A percentile compares a stretch with the other conserved stretches of the same genome.
Evolutionary conservation across 345 rosid genomes (phyloP).

Genomic region (Bruguiera gymnorhiza): DNA sequence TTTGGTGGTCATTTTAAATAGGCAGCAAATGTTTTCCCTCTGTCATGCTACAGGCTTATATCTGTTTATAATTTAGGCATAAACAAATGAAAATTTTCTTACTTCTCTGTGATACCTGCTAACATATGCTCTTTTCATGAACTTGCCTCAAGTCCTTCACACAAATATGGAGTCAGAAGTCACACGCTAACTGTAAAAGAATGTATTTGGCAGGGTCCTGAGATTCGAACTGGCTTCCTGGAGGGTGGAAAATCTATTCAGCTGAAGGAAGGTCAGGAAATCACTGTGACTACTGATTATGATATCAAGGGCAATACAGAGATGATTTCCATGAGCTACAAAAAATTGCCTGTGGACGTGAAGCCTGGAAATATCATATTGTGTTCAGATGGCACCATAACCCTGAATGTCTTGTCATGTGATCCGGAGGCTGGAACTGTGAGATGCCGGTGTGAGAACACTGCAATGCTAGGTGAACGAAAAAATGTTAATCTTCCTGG

Average conservation of each 20-base stretch:
- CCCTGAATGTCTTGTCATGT: conserved; percentile 64
- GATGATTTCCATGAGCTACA: conserved; percentile 84
- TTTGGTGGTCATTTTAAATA: too few species aligned
- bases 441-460: conserved; percentile 79
- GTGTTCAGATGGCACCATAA: conserved; percentile 87
- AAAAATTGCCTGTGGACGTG: conserved; percentile 71
- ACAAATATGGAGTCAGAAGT: not conserved
- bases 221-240: conserved; percentile 34
- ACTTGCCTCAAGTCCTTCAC: not conserved
- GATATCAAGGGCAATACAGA: conserved; percentile 60
- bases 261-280: conserved; percentile 35
- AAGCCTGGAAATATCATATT: conserved; percentile 72
- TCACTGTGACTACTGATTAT: conserved; percentile 67
- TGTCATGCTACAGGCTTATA: too few species aligned
- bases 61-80: too few species aligned
- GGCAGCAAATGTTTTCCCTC: too few species aligned
- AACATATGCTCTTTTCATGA: not conserved
- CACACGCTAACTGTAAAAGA: not conserved
- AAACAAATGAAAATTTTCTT: too few species aligned
- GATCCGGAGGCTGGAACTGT: conserved; percentile 70
- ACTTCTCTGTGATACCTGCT: not conserved
- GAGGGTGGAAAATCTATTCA: conserved; percentile 30
- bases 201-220: conserved; percentile 19
- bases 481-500: conserved; percentile 95
- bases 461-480: conserved; percentile 84